Base-by-base conservation (phyloP, 805 yeast genomes). In the Saccharomyces paradoxus region DNA sequence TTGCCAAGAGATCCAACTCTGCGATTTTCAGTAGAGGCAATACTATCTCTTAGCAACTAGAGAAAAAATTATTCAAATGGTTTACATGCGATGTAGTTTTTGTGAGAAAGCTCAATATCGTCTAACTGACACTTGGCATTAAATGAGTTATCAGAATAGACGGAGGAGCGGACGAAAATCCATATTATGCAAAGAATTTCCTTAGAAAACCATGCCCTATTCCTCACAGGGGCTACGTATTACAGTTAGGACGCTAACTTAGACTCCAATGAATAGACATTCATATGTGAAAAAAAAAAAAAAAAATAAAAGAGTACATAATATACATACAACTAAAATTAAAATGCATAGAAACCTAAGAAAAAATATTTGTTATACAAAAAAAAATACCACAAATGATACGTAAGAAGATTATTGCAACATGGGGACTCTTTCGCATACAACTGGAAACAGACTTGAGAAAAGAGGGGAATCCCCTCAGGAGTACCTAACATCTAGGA, bases 401-500 rank as follows among this genome's bases (percentile, higher is more conserved):
- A 37, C 24, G 44, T 37, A 37, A 37, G 44, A 37, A 37, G 44
- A 37, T 37, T 37, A 37, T 37, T 37, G 44, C 44, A 37, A 37
- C 44, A 37, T 9, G 44, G 44, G 44, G 44, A 37, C 22, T 17
- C 44, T 17, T 37, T 37, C 44, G 44, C 22, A 37, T 37, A 37
- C 44, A 37, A 37, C 22, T 37, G 44, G 6, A 37, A 37, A 37
- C 44, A 37, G 44, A 37, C 22, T 37, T 10, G 44, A 37, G 44
- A 17, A 37, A 37, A 24, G 44, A 37, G 44, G 44, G 44, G 17
- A 17, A 8, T 37, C 24, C 22, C 44, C 44, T 30, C 49, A 30
- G 60, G 21, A 32, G 21, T 8, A n/a, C 44, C 44, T 17, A 17
- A 17, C 17, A 37, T 37, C 44, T 76, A 89, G 58, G 94, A 84